Evolutionary conservation across 371 early-diverging fungal species (phyloP), one percentile per base, ranked within the genome.

Genomic region (Mycotypha africana): DNA sequence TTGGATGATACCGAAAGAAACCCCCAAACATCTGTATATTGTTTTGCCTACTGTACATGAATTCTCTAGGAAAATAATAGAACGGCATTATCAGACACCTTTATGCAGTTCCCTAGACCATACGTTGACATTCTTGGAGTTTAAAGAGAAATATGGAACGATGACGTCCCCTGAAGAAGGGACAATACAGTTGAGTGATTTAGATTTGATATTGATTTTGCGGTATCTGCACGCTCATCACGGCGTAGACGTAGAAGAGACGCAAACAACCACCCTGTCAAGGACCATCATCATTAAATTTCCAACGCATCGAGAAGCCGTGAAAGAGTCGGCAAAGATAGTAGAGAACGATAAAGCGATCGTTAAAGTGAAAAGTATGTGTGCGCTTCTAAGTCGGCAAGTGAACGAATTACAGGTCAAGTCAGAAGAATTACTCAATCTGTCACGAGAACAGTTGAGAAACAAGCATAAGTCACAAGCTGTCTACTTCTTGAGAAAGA

Each of bases 301-400:
- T n/a, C 45, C 51, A 6, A 20, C 38, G 3, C 20, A 40, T 24
- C 37, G 31, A 19, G 50, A 50, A 31, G 21, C 37, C 7, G n/a
- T n/a, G n/a, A n/a, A n/a, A n/a, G n/a, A n/a, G n/a, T n/a, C n/a
- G n/a, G 58, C 63, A 19, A 44, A 38, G 3, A 72, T 79, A 15
- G 61, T 57, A 7, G 51, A 64, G 2, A 66, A 67, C 17, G 81
- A 80, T 41, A 57, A 61, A 23, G 78, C 78, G 1, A 62, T 80
- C 1, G 41, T 78, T 11, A 63, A 58, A 36, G 45, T 80, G 14
- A 64, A 61, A 42, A 58, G 61, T 10, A 70, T 76, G 0, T 62
- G 68, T 23, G 19, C 53, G n/a, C 64, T 54, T 12, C 55, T 80
- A 7, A 54, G 67, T 26, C n/a, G 33, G 12, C 81, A 80, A 49